Evolutionary conservation across 257 asterid species (phyloP).

Genomic region (Cynanchum wilfordii): DNA sequence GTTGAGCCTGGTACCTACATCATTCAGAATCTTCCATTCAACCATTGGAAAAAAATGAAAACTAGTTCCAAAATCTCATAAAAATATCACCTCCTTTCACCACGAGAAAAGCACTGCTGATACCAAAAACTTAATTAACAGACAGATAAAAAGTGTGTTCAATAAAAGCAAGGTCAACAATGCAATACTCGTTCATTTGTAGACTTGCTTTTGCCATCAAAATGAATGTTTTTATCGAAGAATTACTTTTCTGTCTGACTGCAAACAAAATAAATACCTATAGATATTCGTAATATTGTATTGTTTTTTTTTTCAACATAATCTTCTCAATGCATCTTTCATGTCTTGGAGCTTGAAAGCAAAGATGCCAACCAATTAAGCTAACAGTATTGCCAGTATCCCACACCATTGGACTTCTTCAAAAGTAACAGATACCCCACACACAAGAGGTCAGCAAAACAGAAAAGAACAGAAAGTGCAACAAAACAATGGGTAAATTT

Average conservation of each 20-base stretch:
- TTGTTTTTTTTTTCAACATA: background rate
- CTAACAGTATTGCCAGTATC: background rate
- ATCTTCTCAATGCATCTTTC: background rate
- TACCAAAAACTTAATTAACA: background rate
- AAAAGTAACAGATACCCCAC: background rate
- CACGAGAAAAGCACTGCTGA: background rate
- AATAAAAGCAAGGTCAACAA: background rate
- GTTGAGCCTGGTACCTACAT: conserved; percentile 81
- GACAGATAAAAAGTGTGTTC: background rate
- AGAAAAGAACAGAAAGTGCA: background rate
- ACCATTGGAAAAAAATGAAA: background rate
- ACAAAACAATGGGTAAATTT: background rate
- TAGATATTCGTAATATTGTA: background rate
- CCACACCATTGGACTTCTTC: background rate
- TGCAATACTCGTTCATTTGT: background rate
- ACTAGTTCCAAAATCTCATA: background rate
- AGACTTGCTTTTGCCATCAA: background rate
- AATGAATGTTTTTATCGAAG: background rate
- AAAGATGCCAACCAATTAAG: background rate
- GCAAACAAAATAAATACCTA: background rate
- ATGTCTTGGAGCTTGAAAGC: background rate
- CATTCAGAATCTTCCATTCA: conserved; percentile 15
- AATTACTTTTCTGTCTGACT: background rate
- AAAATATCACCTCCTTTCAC: background rate
- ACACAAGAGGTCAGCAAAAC: background rate